Base-by-base conservation (phyloP, 2,329 filamentous ascomycete species). In the Corynespora cassiicola region DNA sequence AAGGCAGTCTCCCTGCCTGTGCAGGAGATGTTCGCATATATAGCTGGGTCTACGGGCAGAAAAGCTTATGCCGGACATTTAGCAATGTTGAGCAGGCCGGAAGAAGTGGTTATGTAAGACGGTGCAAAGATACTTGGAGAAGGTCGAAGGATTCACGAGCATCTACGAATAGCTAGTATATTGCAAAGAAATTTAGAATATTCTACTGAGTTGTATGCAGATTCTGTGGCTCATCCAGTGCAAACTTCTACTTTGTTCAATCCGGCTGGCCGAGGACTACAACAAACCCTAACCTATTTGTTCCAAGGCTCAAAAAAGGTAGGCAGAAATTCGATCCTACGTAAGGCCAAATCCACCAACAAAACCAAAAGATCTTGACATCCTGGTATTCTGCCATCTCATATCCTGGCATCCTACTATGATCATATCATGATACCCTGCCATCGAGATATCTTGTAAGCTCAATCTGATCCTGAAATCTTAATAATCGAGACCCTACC, bases 171-270 rank as follows among this genome's bases (percentile, higher is more conserved):
- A n/a, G n/a, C n/a, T n/a, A n/a, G n/a, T n/a, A n/a, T n/a, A n/a
- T n/a, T n/a, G n/a, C n/a, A n/a, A n/a, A n/a, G n/a, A n/a, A n/a
- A n/a, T n/a, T n/a, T n/a, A n/a, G n/a, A n/a, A n/a, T n/a, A n/a
- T n/a, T n/a, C n/a, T n/a, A n/a, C n/a, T n/a, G n/a, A n/a, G n/a
- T n/a, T n/a, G n/a, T n/a, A n/a, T n/a, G n/a, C n/a, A n/a, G n/a
- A n/a, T n/a, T n/a, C n/a, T n/a, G 24, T 12, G n/a, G n/a, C n/a
- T n/a, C n/a, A n/a, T n/a, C n/a, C n/a, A n/a, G n/a, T n/a, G 17
- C 16, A n/a, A 12, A 6, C 19, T 50, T 75, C 72, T 36, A 65
- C 74, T 7, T 66, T 58, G 0, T 61, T 15, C n/a, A 15, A 65
- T 27, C 15, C 23, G 10, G 8, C 15, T 6, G 39, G 39, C 19